These are phyloP conservation scores for Annulohypoxylon stygium DNA, from an alignment of 495 filamentous ascomycete genomes.

Conservation along the genomic window DNA sequence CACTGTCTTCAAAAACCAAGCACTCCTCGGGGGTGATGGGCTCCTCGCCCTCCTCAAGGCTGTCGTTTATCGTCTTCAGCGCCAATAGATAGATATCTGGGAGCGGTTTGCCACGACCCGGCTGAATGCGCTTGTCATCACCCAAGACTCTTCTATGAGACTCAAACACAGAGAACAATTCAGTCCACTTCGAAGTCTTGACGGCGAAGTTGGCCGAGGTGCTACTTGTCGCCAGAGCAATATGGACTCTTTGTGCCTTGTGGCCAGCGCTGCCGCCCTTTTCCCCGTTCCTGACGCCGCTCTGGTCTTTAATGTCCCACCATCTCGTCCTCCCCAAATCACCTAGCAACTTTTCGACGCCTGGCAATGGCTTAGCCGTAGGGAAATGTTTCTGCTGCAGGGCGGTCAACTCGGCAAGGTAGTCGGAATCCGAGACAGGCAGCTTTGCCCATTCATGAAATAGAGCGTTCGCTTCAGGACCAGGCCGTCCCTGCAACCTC, in stretches of 20 bases:
- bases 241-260: conserved; percentile 69
- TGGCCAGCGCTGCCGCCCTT: conserved; percentile 45
- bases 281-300: conserved; percentile 28
- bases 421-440: conserved; percentile 77
- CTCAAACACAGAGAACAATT: conserved; percentile 82
- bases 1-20: conserved; percentile 95
- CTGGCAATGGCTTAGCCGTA: conserved; percentile 78
- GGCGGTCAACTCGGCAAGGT: conserved; percentile 64
- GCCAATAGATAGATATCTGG: conserved; percentile 96
- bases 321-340: conserved; percentile 63
- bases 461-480: conserved; percentile 68
- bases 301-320: conserved; percentile 54
- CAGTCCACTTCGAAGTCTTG: conserved; percentile 80
- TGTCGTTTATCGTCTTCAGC: conserved; percentile 83
- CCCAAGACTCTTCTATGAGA: conserved; percentile 78
- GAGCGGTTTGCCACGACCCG: conserved; percentile 88
- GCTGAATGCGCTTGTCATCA: conserved; percentile 84
- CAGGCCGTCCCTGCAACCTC: conserved; percentile 91
- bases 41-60: conserved; percentile 70
- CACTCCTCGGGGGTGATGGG: conserved; percentile 87
- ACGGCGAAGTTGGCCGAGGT: conserved; percentile 77
- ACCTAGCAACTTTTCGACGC: conserved; percentile 76
- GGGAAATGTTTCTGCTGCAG: conserved; percentile 82
- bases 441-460: conserved; percentile 85
- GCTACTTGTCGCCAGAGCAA: conserved; percentile 89